Percentiles rank a stretch among this genome's conserved stretches.
phyloP scores from a whole-genome alignment of 305 asterid species.

The Fraxinus ornus region DNA sequence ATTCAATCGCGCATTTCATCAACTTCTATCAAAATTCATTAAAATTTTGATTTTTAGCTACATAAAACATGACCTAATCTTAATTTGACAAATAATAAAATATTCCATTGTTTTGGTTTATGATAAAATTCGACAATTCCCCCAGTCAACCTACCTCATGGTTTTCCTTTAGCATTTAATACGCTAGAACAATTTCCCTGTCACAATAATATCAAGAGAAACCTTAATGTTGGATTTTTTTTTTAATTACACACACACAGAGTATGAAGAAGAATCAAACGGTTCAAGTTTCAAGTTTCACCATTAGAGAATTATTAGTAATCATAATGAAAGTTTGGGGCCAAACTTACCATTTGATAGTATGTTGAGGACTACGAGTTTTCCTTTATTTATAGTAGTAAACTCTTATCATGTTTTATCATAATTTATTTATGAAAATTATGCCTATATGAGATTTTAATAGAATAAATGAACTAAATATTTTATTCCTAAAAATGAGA shows the following conservation, averaged over 20 bases:
- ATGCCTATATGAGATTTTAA: neutral
- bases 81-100: neutral
- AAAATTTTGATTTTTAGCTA: too few relatives aligned
- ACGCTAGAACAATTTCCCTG: neutral
- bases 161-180: neutral
- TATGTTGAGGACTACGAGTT: too few relatives aligned
- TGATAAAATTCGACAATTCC: neutral
- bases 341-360: too few relatives aligned
- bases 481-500: too few relatives aligned
- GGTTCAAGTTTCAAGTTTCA: too few relatives aligned
- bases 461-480: neutral
- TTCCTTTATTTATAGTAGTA: neutral
- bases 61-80: neutral
- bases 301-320: too few relatives aligned
- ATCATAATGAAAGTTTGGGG: too few relatives aligned
- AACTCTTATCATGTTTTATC: neutral
- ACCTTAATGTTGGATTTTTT: neutral
- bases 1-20: too few relatives aligned
- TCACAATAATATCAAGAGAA: neutral
- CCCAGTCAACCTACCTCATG: neutral
- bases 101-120: neutral
- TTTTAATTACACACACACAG: too few relatives aligned
- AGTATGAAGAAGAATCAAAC: too few relatives aligned
- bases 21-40: too few relatives aligned
- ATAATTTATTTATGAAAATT: too few relatives aligned